Base-by-base conservation (phyloP, 2,329 filamentous ascomycete genomes). In the Talaromyces sp. region DNA sequence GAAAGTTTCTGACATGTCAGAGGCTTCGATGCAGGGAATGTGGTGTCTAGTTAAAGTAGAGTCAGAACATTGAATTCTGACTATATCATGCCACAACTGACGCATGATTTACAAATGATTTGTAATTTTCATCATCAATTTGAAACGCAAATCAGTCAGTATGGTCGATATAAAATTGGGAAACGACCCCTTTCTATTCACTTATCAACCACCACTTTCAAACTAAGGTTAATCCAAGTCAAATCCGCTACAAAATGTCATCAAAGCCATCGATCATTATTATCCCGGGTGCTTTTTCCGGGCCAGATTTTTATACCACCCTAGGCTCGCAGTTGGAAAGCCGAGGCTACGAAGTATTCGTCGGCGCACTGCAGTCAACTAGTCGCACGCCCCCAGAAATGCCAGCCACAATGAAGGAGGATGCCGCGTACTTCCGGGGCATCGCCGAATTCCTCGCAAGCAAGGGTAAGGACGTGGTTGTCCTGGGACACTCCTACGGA, bases 351-450 rank as follows among this genome's bases (percentile, higher is more conserved):
- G 67, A 68, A 51, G 57, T 65, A 26, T 58, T 68, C 49, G 62
- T 61, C 13, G 62, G 54, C 14, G 63, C 65, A 0, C 55, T 63
- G 4, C 61, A 53, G 49, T 58, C 58, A 24, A 19, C 58, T 13
- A 55, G 19, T 21, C 46, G 58, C 35, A 52, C 19, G 41, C 46
- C 54, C 17, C 50, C 58, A 19, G 58, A 55, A 14, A 67, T 70
- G 6, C 66, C 69, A 6, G 62, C 66, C 7, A 71, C 73, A 29
- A 70, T 73, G 56, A 64, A 66, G 24, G 66, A 72, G 54, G 73
- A 76, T 56, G 73, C 71, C 1, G 64, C 66, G 4, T 66, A 65
- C 53, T 69, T 76, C 29, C 66, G 65, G 35, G 58, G 58, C 3
- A 66, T 64, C 0, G 59, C 77, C 5, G 62, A 68, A 38, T 55